Evolutionary conservation across 1,139 yeast species (phyloP), one percentile per base, ranked within the genome.

Genomic region (Eremothecium gossypii): DNA sequence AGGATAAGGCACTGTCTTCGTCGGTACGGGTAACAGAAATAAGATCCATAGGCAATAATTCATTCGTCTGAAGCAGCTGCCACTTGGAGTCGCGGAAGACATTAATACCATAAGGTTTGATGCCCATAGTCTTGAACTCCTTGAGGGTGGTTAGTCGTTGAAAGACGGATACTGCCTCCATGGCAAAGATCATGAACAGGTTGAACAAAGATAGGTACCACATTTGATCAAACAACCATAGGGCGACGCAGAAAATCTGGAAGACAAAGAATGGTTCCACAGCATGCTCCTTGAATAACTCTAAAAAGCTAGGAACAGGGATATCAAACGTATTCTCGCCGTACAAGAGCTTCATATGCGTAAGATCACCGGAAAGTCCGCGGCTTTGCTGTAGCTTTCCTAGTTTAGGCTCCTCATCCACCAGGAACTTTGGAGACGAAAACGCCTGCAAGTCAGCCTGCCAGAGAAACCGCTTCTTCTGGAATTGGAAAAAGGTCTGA

Each of bases 211-310:
- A 87, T 60, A 83, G 84, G 65, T 89, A 89, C 97, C 97, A 91
- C 69, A 85, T 83, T 54, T 89, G 97, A 66, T 93, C 98, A 78
- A 91, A 76, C 58, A 86, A 76, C 97, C 97, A 93, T 49, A 93
- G 72, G 11, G 93, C 95, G 43, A 91, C 95, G 60, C 97, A 89
- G 63, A 91, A 91, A 47, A 91, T 74, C 68, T 91, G 99, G 69
- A 91, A 91, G 27, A 91, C 96, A 57, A 91, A 91, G 64, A 93
- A 85, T 8, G 99, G 99, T 9, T 98, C 97, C 38, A 93, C 94
- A 6, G 97, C 98, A 63, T 91, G 98, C 65, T 91, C 98, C 61
- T 86, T 83, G 70, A 91, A 91, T 57, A 91, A 72, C 63, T 91
- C 98, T 48, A 74, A 52, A 57, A 91, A 89, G 1, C 95, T 78